Base-by-base conservation (phyloP, 2,329 filamentous ascomycete genomes). In the Fusarium sp. region DNA sequence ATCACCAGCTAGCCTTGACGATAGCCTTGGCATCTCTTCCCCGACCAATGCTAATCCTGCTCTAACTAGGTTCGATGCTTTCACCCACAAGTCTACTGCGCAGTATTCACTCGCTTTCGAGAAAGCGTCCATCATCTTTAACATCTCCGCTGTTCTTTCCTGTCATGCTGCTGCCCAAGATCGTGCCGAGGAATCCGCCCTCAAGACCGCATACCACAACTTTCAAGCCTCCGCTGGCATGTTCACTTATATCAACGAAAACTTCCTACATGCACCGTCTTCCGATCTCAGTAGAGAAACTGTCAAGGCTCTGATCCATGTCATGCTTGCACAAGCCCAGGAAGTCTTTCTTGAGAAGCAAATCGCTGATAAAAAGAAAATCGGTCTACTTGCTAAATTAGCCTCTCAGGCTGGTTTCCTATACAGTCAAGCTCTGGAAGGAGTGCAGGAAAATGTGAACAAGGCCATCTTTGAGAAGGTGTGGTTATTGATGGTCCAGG, bases 211-310 rank as follows among this genome's bases (percentile, higher is more conserved):
- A 15, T 99, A 98, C 74, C 94, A 99, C 76, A 97, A 93, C 17
- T 98, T 98, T 79, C 95, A 99, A 76, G 95, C 95, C 36, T 93
- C 94, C 8, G 95, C 95, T 9, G 95, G 95, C 79, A 99, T 99
- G 95, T 99, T 98, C 76, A 98, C 94, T 49, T 99, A 99, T 72
- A 99, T 99, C 80, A 99, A 99, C 77, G 95, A 99, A 78, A 99
- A 99, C 79, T 99, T 99, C 74, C 81, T 99, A 32, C 95, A 99
- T 71, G 95, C 95, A 2, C 95, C 96, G 1, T 97, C 93, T 9
- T 93, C 92, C n/a, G 95, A 99, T 72, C 79, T 99, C 43, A 98
- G 93, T 74, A 83, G 95, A 58, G 94, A 99, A 46, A 99, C 95
- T 0, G 92, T 99, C 71, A 97, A 97, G 79, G 93, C 92, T 0